Evolutionary conservation across 805 yeast species (phyloP), one percentile per base, ranked within the genome.

Genomic region (Babjeviella inositovora): DNA sequence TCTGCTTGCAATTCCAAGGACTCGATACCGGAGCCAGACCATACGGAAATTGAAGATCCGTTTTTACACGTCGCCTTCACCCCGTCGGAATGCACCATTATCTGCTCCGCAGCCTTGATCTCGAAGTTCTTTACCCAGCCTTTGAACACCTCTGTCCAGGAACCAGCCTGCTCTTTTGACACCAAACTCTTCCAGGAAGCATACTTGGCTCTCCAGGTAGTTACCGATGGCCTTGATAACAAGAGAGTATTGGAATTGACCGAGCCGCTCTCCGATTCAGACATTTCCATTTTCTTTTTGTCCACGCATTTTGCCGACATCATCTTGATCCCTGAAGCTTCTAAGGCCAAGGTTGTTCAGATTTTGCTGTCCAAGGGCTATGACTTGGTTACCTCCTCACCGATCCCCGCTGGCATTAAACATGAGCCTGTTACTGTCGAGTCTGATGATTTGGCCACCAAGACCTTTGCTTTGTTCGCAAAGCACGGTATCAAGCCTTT

Each of bases 301-400:
- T 58, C 71, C 10, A 66, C 71, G 16, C 74, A 71, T 42, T 70
- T 68, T 40, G 61, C 70, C 19, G 77, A 71, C 40, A 63, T 66
- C 22, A 70, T 72, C 12, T 45, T 72, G 22, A 53, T 70, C n/a
- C 81, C 81, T 0, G 41, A 39, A 17, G 33, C 37, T 5, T 49
- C 53, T 5, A 54, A 57, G 29, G 49, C 44, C 1, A 50, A 54
- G 26, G 76, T 68, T 2, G 41, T 62, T 4, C 34, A 38, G 15
- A 53, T 67, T 4, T 40, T 71, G 19, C 51, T 58, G 10, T 43
- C 43, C 16, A 45, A 50, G 19, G 24, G 7, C 23, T 25, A 13
- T 14, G 14, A n/a, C 13, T 9, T 13, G 11, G 15, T 15, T 10
- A 16, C 14, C 6, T 11, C 21, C 20, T 8, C 6, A 7, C 7